These are phyloP conservation scores for Tremella mesenterica DNA, from an alignment of 768 basidiomycete genomes.

Conservation along the genomic window DNA sequence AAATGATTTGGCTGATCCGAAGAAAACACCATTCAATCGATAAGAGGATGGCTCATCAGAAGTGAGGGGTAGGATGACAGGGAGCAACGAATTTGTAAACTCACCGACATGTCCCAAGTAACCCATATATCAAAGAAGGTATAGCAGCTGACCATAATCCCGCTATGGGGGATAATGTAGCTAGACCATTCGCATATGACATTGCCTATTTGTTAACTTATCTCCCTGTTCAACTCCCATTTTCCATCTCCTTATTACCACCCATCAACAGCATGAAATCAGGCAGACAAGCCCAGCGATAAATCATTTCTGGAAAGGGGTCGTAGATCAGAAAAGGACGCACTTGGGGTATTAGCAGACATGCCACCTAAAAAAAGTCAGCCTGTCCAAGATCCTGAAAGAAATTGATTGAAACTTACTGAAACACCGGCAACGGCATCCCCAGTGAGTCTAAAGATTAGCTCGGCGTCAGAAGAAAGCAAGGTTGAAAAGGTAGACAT, in stretches of 20 bases:
- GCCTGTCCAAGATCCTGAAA: too few species aligned
- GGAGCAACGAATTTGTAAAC: conserved; percentile 58
- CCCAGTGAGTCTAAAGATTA: conserved; percentile 50
- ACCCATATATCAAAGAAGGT: conserved; percentile 76
- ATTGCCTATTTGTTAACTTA: conserved; percentile 71
- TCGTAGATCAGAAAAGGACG: neutral
- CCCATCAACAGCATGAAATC: neutral
- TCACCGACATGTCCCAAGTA: conserved; percentile 67
- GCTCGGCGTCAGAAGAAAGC: neutral
- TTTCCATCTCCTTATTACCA: conserved; percentile 47
- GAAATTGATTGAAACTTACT: conserved; percentile 44
- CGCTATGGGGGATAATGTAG: conserved; percentile 71
- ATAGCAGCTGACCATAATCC: conserved; percentile 82
- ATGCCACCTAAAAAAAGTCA: conserved; percentile 33
- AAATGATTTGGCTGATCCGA: too few species aligned
- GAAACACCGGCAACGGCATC: conserved; percentile 81
- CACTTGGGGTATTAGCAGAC: conserved; percentile 44
- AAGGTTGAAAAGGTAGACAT: conserved; percentile 12
- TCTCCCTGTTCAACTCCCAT: conserved; percentile 37
- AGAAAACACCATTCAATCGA: too few species aligned
- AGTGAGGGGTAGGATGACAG: neutral
- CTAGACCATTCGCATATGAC: conserved; percentile 81
- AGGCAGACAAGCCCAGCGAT: neutral
- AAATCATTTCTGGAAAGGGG: neutral
- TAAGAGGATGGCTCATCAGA: conserved; percentile 30